Evolutionary conservation across 1,284 basidiomycete species (phyloP), one percentile per base, ranked within the genome.

Genomic region (Cutaneotrichosporon cutaneum): DNA sequence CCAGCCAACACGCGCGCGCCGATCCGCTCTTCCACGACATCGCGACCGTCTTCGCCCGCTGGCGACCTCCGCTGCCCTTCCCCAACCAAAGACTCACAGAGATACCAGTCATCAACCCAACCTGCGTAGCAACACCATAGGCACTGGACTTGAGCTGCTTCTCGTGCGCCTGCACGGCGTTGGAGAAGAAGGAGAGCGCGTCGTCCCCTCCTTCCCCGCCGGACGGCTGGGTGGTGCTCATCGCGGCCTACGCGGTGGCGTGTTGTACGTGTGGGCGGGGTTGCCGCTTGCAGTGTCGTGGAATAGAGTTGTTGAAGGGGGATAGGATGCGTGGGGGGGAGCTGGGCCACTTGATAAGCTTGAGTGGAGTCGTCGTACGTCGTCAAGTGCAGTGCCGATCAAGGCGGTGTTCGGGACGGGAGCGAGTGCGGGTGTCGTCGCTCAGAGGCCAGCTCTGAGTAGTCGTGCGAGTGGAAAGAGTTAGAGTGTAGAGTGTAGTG

Each of bases 51-150:
- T 5, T 30, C 30, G 30, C 30, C 30, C 24, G 24, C 30, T 33
- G 62, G 27, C 22, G 47, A 16, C 24, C 6, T 5, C 24, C 16
- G 2, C 22, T 27, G 4, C 45, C 13, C 30, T 9, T 30, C 30
- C 30, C 30, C 30, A 5, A 30, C 48, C 32, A n/a, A 21, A 33
- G n/a, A 81, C 86, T 64, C 70, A 88, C 86, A 53, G 88, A 89
- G 60, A 90, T 74, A 56, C 82, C 79, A 64, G 82, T 82, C 88
- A 89, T 90, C 51, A 91, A 80, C 35, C 81, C 85, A 61, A 92
- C 84, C 80, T 96, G 93, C 22, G 87, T 88, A 62, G 85, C 88
- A 26, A 95, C 91, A 61, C 92, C 90, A 64, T 84, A 84, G 80
- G 90, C 89, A 13, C 76, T 77, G 11, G 80, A 78, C 16, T 74